Conservation (phyloP, 495 filamentous ascomycete species). For the Trichoderma virens region DNA sequence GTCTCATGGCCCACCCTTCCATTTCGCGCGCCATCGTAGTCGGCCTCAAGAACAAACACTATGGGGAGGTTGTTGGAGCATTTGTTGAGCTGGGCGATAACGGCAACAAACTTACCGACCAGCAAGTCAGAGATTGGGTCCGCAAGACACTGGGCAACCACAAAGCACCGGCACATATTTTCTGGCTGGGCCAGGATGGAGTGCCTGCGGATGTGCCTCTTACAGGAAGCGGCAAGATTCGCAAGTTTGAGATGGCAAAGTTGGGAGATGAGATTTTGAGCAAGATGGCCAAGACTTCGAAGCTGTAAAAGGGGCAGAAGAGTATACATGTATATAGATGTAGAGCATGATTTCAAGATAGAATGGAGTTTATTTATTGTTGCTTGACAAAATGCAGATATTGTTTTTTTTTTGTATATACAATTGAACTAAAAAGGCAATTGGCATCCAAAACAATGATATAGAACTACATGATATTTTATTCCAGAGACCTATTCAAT, state of each 20-base stretch:
- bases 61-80: constrained; percentile 60
- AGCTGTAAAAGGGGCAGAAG: constrained; percentile 9
- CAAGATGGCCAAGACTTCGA: constrained; percentile 18
- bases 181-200: constrained; percentile 57
- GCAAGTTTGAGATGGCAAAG: constrained; percentile 58
- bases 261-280: constrained; percentile 44
- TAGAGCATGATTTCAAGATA: not conserved
- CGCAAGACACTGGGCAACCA: constrained; percentile 54
- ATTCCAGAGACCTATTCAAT: not conserved
- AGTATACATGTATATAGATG: not conserved
- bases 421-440: not conserved
- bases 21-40: constrained; percentile 53
- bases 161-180: constrained; percentile 59
- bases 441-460: not conserved
- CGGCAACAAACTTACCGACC: constrained; percentile 30
- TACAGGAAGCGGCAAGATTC: constrained; percentile 65
- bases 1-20: constrained; percentile 49
- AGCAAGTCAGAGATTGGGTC: constrained; percentile 52
- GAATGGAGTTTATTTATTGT: not conserved
- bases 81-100: constrained; percentile 40
- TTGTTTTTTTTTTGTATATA: not conserved
- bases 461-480: no score
- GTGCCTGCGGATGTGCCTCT: constrained; percentile 49
- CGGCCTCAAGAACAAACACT: constrained; percentile 53
- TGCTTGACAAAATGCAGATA: not conserved